Base-by-base conservation (phyloP, 768 basidiomycete species). In the Neoboletus subvelutipes region DNA sequence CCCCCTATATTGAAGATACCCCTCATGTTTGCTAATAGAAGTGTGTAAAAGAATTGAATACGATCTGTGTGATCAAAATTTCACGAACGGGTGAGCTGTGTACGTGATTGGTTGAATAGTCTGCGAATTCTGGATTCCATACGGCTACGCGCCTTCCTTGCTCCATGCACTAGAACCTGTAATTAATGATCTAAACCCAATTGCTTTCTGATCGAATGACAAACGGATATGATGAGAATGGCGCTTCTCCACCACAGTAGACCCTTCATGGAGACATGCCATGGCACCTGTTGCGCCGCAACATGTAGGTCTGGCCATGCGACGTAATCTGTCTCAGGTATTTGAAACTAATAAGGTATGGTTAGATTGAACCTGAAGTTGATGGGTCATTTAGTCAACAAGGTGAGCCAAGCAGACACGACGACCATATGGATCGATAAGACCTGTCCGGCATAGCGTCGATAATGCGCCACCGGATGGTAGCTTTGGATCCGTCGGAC, bases 1-100 rank as follows among this genome's bases (percentile, higher is more conserved):
- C 37, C 55, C 20, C 37, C 22, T 68, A 54, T 56, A 68, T 50
- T 49, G 28, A 49, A 51, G 55, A 68, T 68, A 68, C 67, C 67
- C 68, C 12, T 33, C 37, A 43, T 57, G 45, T 56, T 54, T 48
- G 26, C 45, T 28, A 52, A 52, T 11, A 40, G 31, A 42, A 34
- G 8, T 48, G 18, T 12, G 20, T 36, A 45, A 48, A 42, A 42
- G 18, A 31, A 45, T 53, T 1, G n/a, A 48, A 18, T 37, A 18
- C 10, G 39, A 4, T 4, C 8, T n/a, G 20, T 40, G 39, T n/a
- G 47, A 50, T 29, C 17, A 20, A 24, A 12, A 45, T 28, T 8
- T 18, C 17, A 24, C 45, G 17, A 39, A 22, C 36, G 36, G 12
- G 20, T 41, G 15, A 7, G 36, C 8, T 39, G 1, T 9, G 24